These are phyloP conservation scores for Madurella mycetomatis DNA, from an alignment of 2,329 filamentous ascomycete species.

Conservation along the genomic window DNA sequence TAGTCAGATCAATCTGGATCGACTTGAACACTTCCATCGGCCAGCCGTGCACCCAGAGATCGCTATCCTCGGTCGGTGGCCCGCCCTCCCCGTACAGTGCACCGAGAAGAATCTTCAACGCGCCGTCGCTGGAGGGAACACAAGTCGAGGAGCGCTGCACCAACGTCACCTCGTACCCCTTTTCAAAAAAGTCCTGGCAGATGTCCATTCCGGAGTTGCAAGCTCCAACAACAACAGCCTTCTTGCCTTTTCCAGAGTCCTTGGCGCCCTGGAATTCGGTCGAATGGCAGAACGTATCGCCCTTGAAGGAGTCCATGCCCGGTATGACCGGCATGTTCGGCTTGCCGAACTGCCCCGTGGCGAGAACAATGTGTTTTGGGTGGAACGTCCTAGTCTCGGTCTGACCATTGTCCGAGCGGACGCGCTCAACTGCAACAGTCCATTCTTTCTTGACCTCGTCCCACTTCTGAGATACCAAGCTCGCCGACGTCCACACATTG, in stretches of 20 bases:
- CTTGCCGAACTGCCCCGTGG: conserved; percentile 51
- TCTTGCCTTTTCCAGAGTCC: conserved; percentile 46
- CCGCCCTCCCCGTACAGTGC: conserved; percentile 47
- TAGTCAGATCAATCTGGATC: conserved; percentile 44
- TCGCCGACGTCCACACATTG: conserved; percentile 57
- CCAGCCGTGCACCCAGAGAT: conserved; percentile 54
- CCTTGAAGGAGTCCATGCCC: conserved; percentile 50
- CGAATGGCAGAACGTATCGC: conserved; percentile 58
- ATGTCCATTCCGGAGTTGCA: conserved; percentile 69
- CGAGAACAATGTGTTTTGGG: conserved; percentile 50
- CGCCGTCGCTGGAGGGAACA: conserved; percentile 54
- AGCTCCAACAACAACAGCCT: conserved; percentile 61
- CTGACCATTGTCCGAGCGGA: conserved; percentile 22
- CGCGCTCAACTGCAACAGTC: conserved; percentile 43
- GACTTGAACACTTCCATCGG: conserved; percentile 59
- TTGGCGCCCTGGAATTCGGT: conserved; percentile 54
- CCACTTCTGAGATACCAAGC: conserved; percentile 42
- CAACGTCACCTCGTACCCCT: conserved; percentile 64
- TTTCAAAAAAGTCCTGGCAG: conserved; percentile 62
- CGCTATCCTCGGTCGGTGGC: conserved; percentile 61
- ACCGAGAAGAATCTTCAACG: conserved; percentile 49
- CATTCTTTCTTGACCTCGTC: conserved; percentile 47
- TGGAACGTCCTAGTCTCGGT: conserved; percentile 40
- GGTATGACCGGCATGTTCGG: conserved; percentile 31
- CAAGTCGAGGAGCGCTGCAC: conserved; percentile 64